A percentile compares a stretch with the other conserved stretches of the same genome.
These are phyloP conservation scores for Phytophthora cryptogea DNA, from an alignment of 352 stramenopile species.

Conservation along the genomic window DNA sequence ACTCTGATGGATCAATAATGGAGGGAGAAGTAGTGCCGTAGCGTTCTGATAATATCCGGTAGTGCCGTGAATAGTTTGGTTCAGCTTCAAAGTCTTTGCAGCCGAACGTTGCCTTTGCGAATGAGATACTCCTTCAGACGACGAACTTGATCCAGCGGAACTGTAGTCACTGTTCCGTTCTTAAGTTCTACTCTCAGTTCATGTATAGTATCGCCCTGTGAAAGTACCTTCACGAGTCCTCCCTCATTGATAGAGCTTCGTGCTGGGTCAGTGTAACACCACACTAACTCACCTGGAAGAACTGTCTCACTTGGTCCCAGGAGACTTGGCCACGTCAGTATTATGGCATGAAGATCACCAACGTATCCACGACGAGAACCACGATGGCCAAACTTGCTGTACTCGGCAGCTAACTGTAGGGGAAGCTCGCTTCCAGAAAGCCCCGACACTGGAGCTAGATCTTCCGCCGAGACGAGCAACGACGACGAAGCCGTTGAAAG, in stretches of 20 bases:
- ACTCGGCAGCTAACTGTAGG: conserved; percentile 48
- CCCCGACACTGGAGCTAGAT: conserved; percentile 43
- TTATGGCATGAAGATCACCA: conserved; percentile 40
- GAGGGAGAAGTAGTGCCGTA: conserved; percentile 1
- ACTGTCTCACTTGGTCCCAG: conserved; percentile 30
- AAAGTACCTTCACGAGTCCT: conserved; percentile 42
- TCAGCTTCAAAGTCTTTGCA: conserved; percentile 6
- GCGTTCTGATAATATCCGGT: conserved; percentile 20
- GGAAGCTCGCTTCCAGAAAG: conserved; percentile 47
- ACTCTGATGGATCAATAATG: not conserved
- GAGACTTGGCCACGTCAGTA: conserved; percentile 49
- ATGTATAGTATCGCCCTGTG: conserved; percentile 12
- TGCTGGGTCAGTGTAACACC: conserved; percentile 27
- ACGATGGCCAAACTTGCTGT: conserved; percentile 45
- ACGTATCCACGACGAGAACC: conserved; percentile 40
- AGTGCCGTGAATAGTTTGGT: too few relatives aligned
- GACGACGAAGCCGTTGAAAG: conserved; percentile 8
- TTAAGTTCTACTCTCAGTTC: conserved; percentile 34
- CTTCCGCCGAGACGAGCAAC: conserved; percentile 28
- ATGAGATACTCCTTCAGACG: conserved; percentile 50
- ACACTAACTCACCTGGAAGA: conserved; percentile 42
- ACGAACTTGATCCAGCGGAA: conserved; percentile 27
- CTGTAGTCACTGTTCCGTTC: conserved; percentile 18
- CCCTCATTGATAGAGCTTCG: conserved; percentile 10
- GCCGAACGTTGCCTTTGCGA: conserved; percentile 35